Conservation (phyloP, 495 filamentous ascomycete genomes). For the Penicillium daleae region DNA sequence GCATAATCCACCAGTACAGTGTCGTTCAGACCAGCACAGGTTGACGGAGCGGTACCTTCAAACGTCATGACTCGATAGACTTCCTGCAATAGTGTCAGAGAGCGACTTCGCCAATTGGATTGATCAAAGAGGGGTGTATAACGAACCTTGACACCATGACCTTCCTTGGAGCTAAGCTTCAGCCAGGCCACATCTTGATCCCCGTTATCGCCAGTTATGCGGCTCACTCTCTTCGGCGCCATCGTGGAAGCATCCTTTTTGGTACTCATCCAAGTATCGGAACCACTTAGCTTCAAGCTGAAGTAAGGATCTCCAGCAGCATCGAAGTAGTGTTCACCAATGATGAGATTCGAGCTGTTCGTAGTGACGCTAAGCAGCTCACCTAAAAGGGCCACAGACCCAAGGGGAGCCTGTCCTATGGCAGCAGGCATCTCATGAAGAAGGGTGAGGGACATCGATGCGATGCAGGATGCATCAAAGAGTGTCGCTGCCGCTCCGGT, state of each 20-base stretch:
- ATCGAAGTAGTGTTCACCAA: constrained; percentile 73
- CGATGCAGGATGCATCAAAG: constrained; percentile 62
- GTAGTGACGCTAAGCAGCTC: constrained; percentile 25
- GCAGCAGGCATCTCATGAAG: constrained; percentile 41
- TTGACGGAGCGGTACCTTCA: constrained; percentile 59
- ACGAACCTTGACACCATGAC: constrained; percentile 48
- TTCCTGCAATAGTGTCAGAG: constrained; percentile 39
- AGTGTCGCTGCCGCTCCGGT: constrained; percentile 69
- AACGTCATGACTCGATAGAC: constrained; percentile 73
- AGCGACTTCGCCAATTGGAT: background rate
- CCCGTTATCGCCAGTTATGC: constrained; percentile 39
- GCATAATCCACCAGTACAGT: constrained; percentile 63
- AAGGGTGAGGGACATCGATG: constrained; percentile 26
- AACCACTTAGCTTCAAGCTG: constrained; percentile 53
- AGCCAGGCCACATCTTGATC: constrained; percentile 68
- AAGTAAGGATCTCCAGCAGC: constrained; percentile 56
- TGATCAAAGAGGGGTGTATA: background rate
- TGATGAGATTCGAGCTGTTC: constrained; percentile 38
- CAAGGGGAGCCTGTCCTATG: constrained; percentile 43
- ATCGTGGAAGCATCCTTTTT: constrained; percentile 51
- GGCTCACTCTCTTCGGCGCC: constrained; percentile 54
- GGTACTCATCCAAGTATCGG: constrained; percentile 36
- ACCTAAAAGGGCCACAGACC: constrained; percentile 37
- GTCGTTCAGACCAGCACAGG: constrained; percentile 41
- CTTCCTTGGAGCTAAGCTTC: constrained; percentile 50